Conservation (phyloP, 148 eudicot species). For the Chenopodium formosanum region DNA sequence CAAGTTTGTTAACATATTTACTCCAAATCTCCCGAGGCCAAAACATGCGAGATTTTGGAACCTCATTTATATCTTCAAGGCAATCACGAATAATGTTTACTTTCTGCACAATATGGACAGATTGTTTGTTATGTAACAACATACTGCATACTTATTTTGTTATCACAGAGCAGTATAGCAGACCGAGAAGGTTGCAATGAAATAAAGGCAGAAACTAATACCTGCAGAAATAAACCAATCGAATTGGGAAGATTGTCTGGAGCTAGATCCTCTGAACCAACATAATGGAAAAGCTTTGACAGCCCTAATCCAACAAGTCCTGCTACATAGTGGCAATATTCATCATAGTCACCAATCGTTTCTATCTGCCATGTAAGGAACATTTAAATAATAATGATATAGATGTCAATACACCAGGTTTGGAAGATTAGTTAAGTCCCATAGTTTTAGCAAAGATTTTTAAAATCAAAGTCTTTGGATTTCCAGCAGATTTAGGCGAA, state of each 20-base stretch:
- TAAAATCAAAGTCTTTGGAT: neutral
- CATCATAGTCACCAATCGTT: conserved; percentile 83
- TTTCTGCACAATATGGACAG: conserved; percentile 52
- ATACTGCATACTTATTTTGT: neutral
- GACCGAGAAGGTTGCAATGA: neutral
- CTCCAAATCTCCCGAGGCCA: conserved; percentile 95
- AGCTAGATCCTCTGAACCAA: conserved; percentile 69
- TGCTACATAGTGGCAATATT: conserved; percentile 89
- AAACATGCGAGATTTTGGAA: conserved; percentile 90
- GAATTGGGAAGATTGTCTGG: conserved; percentile 72
- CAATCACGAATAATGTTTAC: conserved; percentile 86
- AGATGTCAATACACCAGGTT: neutral
- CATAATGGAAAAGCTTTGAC: conserved; percentile 87
- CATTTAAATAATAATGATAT: neutral
- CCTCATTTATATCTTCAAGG: conserved; percentile 90
- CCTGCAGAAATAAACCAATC: conserved; percentile 98
- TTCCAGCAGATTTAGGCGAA: neutral
- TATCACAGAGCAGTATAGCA: neutral
- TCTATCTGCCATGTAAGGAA: conserved; percentile 59
- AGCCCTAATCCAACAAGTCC: conserved; percentile 89
- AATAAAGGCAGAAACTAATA: conserved; percentile 24
- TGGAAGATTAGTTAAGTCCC: neutral
- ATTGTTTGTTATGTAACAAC: conserved; percentile 14
- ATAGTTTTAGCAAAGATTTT: neutral
- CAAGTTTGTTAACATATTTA: conserved; percentile 82